Percentiles rank a stretch among this genome's conserved stretches.
phyloP scores from a whole-genome alignment of 352 stramenopile genomes.

The Salisapilia sapeloensis region DNA sequence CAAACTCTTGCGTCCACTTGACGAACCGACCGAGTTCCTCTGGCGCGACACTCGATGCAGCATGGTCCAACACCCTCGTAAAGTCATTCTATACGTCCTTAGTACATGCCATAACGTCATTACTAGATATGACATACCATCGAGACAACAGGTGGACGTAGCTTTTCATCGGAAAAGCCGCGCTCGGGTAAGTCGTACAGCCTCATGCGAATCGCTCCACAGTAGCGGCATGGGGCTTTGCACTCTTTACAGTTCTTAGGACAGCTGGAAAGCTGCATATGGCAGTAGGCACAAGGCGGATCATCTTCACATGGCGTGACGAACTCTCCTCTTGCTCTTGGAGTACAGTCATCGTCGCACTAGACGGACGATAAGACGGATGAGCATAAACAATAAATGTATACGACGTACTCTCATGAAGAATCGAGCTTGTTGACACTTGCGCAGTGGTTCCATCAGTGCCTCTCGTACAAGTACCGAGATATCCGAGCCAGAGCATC shows the following conservation, averaged over 20 bases:
- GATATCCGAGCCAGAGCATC: slow-evolving; percentile 93
- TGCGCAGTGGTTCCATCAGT: slow-evolving; percentile 93
- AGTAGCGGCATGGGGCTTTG: slow-evolving; percentile 47
- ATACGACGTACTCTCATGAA: slow-evolving; percentile 40
- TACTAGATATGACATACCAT: slow-evolving; percentile 25
- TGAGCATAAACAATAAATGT: background rate
- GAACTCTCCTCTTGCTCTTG: slow-evolving; percentile 36
- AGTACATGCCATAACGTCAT: background rate
- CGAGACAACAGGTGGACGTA: slow-evolving; percentile 71
- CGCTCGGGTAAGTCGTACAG: slow-evolving; percentile 71
- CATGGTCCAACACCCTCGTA: slow-evolving; percentile 88
- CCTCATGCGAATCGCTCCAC: slow-evolving; percentile 64
- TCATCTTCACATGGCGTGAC: slow-evolving; percentile 75
- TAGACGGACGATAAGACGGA: slow-evolving; percentile 6
- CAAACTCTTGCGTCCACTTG: slow-evolving; percentile 99
- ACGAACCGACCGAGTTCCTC: slow-evolving; percentile 95
- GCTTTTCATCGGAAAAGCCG: slow-evolving; percentile 70
- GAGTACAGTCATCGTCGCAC: slow-evolving; percentile 63
- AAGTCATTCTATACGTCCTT: slow-evolving; percentile 83
- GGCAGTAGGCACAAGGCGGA: slow-evolving; percentile 71
- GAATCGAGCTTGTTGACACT: slow-evolving; percentile 94
- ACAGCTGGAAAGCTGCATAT: slow-evolving; percentile 80
- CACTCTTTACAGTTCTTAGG: slow-evolving; percentile 42
- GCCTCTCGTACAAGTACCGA: slow-evolving; percentile 93
- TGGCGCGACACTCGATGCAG: slow-evolving; percentile 87